Percentiles rank a stretch among this genome's conserved stretches.
phyloP scores from a whole-genome alignment of 495 filamentous ascomycete genomes.

The Aspergillus sparsus region DNA sequence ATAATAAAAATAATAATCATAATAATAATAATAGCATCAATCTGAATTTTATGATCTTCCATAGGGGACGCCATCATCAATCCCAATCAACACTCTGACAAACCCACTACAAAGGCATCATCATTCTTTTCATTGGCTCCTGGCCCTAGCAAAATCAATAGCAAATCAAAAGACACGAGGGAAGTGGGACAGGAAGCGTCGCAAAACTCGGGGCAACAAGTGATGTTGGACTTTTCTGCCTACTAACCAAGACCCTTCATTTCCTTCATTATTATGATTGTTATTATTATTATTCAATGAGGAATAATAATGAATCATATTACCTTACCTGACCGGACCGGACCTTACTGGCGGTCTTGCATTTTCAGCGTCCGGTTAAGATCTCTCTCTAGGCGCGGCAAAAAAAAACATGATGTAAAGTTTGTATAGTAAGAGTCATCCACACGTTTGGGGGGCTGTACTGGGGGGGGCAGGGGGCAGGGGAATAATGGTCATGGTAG shows the following conservation, averaged over 20 bases:
- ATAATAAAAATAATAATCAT: background rate
- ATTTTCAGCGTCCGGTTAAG: no score
- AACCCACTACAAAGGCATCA: conserved; percentile 3
- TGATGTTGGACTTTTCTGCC: no score
- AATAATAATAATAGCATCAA: conserved; percentile 5
- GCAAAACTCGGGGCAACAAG: background rate
- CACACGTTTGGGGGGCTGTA: conserved; percentile 1
- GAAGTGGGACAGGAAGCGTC: conserved; percentile 8
- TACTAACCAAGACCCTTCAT: background rate
- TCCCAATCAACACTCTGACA: conserved; percentile 5
- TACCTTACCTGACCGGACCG: background rate
- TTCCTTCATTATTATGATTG: background rate
- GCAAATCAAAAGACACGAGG: background rate
- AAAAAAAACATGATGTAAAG: background rate
- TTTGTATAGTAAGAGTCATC: conserved; percentile 2
- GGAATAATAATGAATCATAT: background rate
- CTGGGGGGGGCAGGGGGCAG: background rate
- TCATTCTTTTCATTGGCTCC: conserved; percentile 12
- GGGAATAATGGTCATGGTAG: no score
- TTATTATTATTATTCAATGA: background rate
- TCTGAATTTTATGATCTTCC: conserved; percentile 1
- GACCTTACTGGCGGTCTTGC: background rate
- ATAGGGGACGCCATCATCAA: no score
- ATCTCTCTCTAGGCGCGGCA: background rate
- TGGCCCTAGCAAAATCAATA: background rate